Base-by-base conservation (phyloP, 1,139 yeast genomes). In the Zygosaccharomyces sapae region DNA sequence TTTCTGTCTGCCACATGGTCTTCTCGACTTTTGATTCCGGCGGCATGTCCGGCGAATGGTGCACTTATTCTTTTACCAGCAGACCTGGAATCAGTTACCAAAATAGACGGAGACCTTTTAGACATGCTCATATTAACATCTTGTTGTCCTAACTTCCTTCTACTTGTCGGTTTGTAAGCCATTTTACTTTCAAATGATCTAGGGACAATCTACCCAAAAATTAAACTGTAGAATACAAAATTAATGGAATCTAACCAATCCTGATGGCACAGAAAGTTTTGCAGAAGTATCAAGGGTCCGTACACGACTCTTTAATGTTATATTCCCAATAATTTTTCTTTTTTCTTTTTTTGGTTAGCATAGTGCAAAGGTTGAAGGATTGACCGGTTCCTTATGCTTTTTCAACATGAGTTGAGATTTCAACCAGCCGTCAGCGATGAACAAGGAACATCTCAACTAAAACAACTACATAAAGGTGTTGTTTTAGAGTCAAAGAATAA, bases 11-110 rank as follows among this genome's bases (percentile, higher is more conserved):
- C 41, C 31, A 43, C 42, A 22, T 45, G 37, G 34, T 44, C 43
- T 46, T 45, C 37, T 13, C 46, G 42, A 38, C 24, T 44, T 4
- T 49, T 40, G 7, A 44, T 38, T 3, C 57, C 62, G 1, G 65
- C 65, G 5, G 70, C 69, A 52, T 62, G 66, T n/a, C 74, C 73
- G 3, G 94, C 96, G 75, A 89, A 89, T 3, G 97, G 96, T 0
- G 97, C 96, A 48, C 87, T 70, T 13, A 80, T 71, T 8, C 85
- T 79, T 48, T 76, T 75, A 19, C 76, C 75, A 45, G 79, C 75
- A 45, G 80, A 78, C 53, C 97, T 73, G 3, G 86, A 80, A 68
- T 90, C 97, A 0, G 97, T 90, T 34, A 90, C 97, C 47, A 90
- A 72, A 62, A 90, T 90, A 1, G 96, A 87, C 5, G 97, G 97